A percentile compares a stretch with the other conserved stretches of the same genome.
Evolutionary conservation across 495 filamentous ascomycete species (phyloP).

Genomic region (Elasticomyces elasticus): DNA sequence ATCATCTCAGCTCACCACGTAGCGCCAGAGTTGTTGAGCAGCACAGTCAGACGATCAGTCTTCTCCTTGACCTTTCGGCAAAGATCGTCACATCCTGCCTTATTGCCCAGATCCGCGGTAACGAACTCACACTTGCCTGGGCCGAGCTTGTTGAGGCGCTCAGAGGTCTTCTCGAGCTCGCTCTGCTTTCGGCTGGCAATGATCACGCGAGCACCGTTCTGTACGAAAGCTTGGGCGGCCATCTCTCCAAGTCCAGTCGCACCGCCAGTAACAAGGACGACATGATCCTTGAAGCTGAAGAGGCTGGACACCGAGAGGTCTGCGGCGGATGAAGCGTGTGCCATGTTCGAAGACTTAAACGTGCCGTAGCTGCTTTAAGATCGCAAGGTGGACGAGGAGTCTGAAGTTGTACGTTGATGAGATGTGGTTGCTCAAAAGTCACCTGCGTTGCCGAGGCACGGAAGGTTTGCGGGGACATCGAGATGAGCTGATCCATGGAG

Average conservation of each 20-base stretch:
- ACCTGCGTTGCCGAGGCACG: too few relatives aligned
- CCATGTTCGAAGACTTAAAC: constrained; percentile 3
- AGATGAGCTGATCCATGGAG: too few relatives aligned
- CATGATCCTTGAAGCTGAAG: constrained; percentile 29
- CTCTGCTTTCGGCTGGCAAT: constrained; percentile 32
- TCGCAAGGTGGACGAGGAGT: too few relatives aligned
- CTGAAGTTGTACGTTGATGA: too few relatives aligned
- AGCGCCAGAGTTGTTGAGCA: constrained; percentile 30
- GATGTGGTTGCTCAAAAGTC: too few relatives aligned
- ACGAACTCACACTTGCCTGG: constrained; percentile 29
- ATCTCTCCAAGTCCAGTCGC: constrained; percentile 33
- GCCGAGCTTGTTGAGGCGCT: constrained; percentile 27
- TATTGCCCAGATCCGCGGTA: constrained; percentile 28
- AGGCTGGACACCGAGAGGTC: constrained; percentile 24
- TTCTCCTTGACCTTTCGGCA: constrained; percentile 25
- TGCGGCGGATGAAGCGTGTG: constrained; percentile 15
- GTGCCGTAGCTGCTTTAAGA: too few relatives aligned
- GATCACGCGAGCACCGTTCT: constrained; percentile 30
- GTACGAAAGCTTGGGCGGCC: constrained; percentile 32
- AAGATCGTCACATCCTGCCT: constrained; percentile 23
- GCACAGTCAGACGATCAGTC: constrained; percentile 25
- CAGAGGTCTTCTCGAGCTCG: constrained; percentile 29
- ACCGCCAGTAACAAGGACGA: constrained; percentile 31
- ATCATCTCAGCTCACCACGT: constrained; percentile 18
- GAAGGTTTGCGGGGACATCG: too few relatives aligned